Evolutionary conservation across 2,329 filamentous ascomycete genomes (phyloP).

Genomic region (Dactylellina sp.): DNA sequence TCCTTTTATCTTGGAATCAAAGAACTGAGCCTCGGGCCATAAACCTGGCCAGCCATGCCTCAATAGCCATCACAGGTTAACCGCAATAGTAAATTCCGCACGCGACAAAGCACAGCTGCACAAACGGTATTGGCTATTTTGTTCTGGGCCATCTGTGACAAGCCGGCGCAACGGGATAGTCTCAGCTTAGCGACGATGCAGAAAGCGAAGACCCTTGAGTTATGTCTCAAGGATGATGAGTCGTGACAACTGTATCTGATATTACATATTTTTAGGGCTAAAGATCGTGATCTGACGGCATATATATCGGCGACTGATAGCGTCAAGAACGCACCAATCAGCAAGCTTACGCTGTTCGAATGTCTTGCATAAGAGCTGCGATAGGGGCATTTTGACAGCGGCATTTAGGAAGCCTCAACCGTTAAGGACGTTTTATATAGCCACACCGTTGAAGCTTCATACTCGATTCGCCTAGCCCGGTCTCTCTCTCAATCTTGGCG

Average conservation of each 20-base stretch:
- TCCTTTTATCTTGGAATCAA: constrained; percentile 35
- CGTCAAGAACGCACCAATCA: constrained; percentile 50
- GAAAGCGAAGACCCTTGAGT: constrained; percentile 20
- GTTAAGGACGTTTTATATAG: constrained; percentile 14
- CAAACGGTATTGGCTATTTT: background rate
- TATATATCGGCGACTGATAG: constrained; percentile 40
- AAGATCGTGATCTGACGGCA: constrained; percentile 33
- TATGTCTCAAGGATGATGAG: constrained; percentile 18
- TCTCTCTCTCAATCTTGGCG: constrained; percentile 48
- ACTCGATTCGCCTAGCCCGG: constrained; percentile 47
- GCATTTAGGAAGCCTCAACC: constrained; percentile 56
- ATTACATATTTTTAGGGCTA: constrained; percentile 18
- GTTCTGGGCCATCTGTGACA: constrained; percentile 17
- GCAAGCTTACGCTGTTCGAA: background rate
- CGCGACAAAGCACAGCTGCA: constrained; percentile 42
- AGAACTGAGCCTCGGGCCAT: background rate
- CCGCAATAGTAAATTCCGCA: constrained; percentile 33
- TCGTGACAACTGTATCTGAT: constrained; percentile 19
- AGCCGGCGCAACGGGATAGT: constrained; percentile 36
- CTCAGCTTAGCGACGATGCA: constrained; percentile 4
- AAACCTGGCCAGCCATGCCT: background rate
- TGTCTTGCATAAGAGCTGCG: constrained; percentile 24
- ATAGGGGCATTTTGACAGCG: constrained; percentile 51
- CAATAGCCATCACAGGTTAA: constrained; percentile 6
- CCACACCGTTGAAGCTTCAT: constrained; percentile 27